Base-by-base conservation (phyloP, 2,329 filamentous ascomycete species). In the Chrysoporthe puriensis region DNA sequence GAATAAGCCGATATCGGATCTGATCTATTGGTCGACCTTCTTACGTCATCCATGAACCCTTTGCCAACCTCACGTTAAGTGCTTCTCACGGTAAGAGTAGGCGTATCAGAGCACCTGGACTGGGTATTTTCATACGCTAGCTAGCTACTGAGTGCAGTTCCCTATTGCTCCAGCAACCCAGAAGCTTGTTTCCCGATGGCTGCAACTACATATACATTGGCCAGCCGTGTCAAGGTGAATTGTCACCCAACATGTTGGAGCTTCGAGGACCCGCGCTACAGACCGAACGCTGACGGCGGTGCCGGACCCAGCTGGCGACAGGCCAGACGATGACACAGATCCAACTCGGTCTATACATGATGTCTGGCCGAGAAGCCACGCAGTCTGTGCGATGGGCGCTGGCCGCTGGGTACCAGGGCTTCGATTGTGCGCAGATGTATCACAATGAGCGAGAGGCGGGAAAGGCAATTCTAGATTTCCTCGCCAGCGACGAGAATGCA, bases 321-420 rank as follows among this genome's bases (percentile, higher is more conserved):
- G 88, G 89, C 74, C 79, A 85, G 66, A 81, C 82, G 16, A 92
- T 93, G 78, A 91, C 91, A 16, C 86, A 86, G 73, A 88, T 93
- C 72, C 91, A 93, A 71, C 85, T 93, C 1, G 91, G 91, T 4
- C 86, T 93, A 13, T 94, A 93, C 79, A 83, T 90, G 79, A 91
- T 91, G 77, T 86, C 84, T 3, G 87, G 89, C 1, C 76, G 76
- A 36, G 88, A 92, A 74, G 88, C 87, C 21, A 81, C 79, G 11
- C 76, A 81, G 36, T 83, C 90, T 1, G 88, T 92, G 1, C 79
- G 79, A 58, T 85, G 80, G 77, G 89, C 84, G 11, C 80, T 91
- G 1, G 79, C 82, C 63, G 83, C 82, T 69, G 82, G 83, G 18
- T 85, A 86, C 73, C 81, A 81, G 11, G 85, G 79, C 16, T 80